phyloP scores from a whole-genome alignment of 2,329 filamentous ascomycete species.

The Alternaria sp. region DNA sequence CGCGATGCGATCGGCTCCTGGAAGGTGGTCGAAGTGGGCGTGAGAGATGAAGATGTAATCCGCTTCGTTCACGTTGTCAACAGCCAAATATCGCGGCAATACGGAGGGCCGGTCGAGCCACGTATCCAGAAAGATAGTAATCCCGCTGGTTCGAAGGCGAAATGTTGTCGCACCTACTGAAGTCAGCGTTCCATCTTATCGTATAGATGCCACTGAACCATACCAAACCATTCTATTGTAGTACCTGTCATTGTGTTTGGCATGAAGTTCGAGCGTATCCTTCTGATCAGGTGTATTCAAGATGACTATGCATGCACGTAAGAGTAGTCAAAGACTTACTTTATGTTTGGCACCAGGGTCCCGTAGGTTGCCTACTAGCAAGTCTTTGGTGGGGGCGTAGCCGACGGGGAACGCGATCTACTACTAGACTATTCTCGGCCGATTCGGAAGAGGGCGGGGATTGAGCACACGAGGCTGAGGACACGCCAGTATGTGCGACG shows the following conservation, averaged over 20 bases:
- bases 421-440: background rate
- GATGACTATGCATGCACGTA: background rate
- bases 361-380: background rate
- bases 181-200: background rate
- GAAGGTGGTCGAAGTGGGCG: conserved; percentile 18
- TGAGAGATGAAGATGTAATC: conserved; percentile 20
- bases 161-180: conserved; percentile 9
- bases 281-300: background rate
- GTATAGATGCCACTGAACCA: background rate
- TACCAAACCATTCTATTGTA: conserved; percentile 1
- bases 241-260: background rate
- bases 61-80: conserved; percentile 10
- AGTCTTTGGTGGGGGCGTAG: background rate
- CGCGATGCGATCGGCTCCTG: conserved; percentile 16
- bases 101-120: conserved; percentile 13
- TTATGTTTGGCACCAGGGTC: background rate
- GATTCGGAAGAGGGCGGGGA: background rate
- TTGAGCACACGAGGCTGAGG: background rate
- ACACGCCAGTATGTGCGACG: background rate
- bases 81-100: background rate
- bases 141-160: background rate
- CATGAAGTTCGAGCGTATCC: background rate
- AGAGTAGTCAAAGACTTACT: background rate
- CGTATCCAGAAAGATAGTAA: conserved; percentile 16
- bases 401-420: background rate